phyloP scores from a whole-genome alignment of 78 protist species.

The Corallochytrium limacisporum region DNA sequence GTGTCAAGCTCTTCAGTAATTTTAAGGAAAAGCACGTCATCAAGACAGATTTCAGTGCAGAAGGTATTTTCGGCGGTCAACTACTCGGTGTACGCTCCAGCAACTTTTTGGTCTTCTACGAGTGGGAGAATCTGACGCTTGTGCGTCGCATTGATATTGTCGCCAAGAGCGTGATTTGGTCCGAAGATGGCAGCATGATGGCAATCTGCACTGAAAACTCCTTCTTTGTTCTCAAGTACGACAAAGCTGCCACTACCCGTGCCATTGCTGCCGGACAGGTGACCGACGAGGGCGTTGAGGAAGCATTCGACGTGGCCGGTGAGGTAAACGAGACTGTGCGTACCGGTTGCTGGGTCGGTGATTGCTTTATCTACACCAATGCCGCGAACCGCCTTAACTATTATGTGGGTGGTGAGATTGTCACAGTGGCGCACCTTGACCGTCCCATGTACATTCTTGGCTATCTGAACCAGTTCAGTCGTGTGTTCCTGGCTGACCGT shows the following conservation, averaged over 20 bases:
- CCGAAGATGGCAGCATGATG: not conserved
- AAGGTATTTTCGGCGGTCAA: constrained; percentile 78
- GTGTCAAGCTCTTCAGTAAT: constrained; percentile 64
- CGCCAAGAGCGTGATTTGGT: constrained; percentile 24
- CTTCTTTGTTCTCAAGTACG: constrained; percentile 66
- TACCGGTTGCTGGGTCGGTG: constrained; percentile 84
- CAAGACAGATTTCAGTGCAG: constrained; percentile 46
- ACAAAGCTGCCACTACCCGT: constrained; percentile 27
- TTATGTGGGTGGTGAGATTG: constrained; percentile 80
- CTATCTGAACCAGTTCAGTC: constrained; percentile 63
- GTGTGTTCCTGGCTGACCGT: constrained; percentile 76
- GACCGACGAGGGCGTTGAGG: constrained; percentile 75
- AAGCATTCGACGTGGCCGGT: constrained; percentile 71
- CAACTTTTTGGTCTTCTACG: constrained; percentile 66
- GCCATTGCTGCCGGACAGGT: constrained; percentile 32
- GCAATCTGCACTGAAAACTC: constrained; percentile 58
- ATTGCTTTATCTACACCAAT: constrained; percentile 86
- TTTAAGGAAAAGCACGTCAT: constrained; percentile 66
- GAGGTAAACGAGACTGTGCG: constrained; percentile 55
- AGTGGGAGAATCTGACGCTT: constrained; percentile 74
- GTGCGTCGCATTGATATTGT: constrained; percentile 76
- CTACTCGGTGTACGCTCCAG: constrained; percentile 62
- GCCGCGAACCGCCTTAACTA: constrained; percentile 68
- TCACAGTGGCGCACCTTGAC: constrained; percentile 52
- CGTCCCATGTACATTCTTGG: constrained; percentile 51